Evolutionary conservation across 1,284 basidiomycete species (phyloP), one percentile per base, ranked within the genome.

Genomic region (Ustilago vetiveriae): DNA sequence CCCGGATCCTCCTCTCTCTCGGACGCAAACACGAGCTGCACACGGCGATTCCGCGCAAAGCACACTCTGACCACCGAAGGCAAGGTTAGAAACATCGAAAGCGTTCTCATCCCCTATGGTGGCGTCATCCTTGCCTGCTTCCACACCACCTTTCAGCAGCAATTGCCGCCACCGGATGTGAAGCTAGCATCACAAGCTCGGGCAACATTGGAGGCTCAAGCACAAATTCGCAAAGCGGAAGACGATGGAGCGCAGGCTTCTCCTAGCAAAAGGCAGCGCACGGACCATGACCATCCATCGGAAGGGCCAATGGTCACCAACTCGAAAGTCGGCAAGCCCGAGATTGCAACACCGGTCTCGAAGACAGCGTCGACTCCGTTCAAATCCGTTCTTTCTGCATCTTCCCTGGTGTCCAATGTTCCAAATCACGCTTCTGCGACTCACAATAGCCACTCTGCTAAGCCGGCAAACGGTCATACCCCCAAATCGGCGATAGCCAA

Each of bases 81-180:
- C 42, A 72, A 87, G 82, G 76, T 82, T 30, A 76, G 84, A 17
- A 86, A 89, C 76, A 89, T 95, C 45, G 90, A 92, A 78, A 92
- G 90, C 82, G 90, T 95, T 60, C 92, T 94, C 83, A 93, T 95
- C 82, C 92, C 92, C 68, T 92, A 95, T 86, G 94, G 92, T 87
- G 83, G 81, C 85, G 85, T 85, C 67, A 81, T 83, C 11, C 82
- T 85, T 37, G 83, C 84, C 3, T 84, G 83, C 65, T 85, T 84
- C 66, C 80, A 83, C 69, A 84, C 82, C 35, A 82, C 76, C 0
- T 75, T 62, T 40, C 73, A 74, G 50, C 70, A 75, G 35, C 48
- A 46, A 8, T 40, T 76, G n/a, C 57, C 67, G 13, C 24, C 50
- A 19, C 51, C 65, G 3, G 66, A 72, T 42, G 51, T 60, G 3